Evolutionary conservation across 352 stramenopile species (phyloP), one percentile per base, ranked within the genome.

Genomic region (Phytophthora colocasiae): DNA sequence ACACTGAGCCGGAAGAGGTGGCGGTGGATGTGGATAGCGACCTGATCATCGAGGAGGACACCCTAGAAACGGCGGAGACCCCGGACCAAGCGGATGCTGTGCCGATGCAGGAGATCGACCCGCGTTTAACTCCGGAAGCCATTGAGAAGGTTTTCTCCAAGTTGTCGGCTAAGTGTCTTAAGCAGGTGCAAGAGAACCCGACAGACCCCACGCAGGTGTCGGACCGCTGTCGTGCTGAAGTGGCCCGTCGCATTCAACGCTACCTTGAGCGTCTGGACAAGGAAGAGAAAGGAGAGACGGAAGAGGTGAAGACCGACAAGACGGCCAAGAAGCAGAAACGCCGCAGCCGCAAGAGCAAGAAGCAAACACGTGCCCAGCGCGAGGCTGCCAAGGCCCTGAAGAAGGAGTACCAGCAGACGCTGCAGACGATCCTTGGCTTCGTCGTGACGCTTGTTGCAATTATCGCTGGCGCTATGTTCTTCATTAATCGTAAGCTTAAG

Each of bases 401-500:
- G 80, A 86, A 89, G 50, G 80, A 85, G 54, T 80, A 92, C 69
- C 71, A 86, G 38, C 51, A 90, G 55, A 89, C 87, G 17, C 67
- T 95, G 47, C 79, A 90, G 61, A 58, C 78, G 17, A 92, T 95
- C 45, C 11, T 89, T 29, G 85, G 73, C 29, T 93, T 95, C 41
- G 73, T 95, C 9, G 64, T 57, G 22, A 93, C 87, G 50, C 36
- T 92, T 26, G 52, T 93, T 48, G 85, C 85, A 0, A 58, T 87
- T n/a, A 58, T 85, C 19, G 65, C 69, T 6, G 81, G 83, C 15
- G 75, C 71, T 40, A 83, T 85, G 32, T 93, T 78, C 62, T 70
- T 87, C 69, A 91, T 94, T 58, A 92, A 93, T 73, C 82, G 87
- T 69, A 95, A 95, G 76, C 83, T 93, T 53, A 93, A 93, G 76